Evolutionary conservation across 192 early-diverging fungal species (phyloP), one percentile per base, ranked within the genome.

Genomic region (Kappamyces sp.): DNA sequence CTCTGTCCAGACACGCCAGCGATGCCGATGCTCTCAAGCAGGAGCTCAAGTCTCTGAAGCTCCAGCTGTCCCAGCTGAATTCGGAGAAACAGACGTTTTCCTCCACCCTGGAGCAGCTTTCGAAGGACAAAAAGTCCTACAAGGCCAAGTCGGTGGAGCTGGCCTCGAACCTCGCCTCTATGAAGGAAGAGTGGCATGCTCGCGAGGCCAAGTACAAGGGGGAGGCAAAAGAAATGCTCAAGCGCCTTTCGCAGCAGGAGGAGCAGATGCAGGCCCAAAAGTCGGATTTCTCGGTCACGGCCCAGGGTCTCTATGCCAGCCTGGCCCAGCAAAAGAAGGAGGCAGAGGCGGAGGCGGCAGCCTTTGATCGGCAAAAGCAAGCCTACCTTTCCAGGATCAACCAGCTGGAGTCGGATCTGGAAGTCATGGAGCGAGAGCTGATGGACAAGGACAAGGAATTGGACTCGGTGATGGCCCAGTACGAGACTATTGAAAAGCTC

Each of bases 351-450:
- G n/a, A 37, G 6, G 12, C 38, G 32, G n/a, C 38, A 15, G 35
- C 57, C 38, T 3, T 12, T 47, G 57, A 40, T 37, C 12, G n/a
- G 8, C 57, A 59, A 40, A 59, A 59, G 57, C 12, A 59, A 36
- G 57, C 57, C n/a, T 59, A 59, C 13, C 35, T 59, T 6, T 23
- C 57, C 5, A 40, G 57, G 3, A 59, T 59, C 8, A 35, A 59
- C 6, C 35, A 38, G 7, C 15, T 59, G 8, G 54, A 55, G 47
- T 44, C 54, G 23, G 54, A 55, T 55, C 36, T 55, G 38, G 54
- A 55, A 5, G 47, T 55, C 36, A 55, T 44, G 9, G 54, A 55
- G 32, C 3, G 54, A 9, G 54, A 40, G 4, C 38, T 55, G 7
- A 40, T 8, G 5, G 31, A 15, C 31, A 55, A 55, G 36, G 54